Base-by-base conservation (phyloP, 2,329 filamentous ascomycete genomes). In the Stagonosporopsis tanaceti region DNA sequence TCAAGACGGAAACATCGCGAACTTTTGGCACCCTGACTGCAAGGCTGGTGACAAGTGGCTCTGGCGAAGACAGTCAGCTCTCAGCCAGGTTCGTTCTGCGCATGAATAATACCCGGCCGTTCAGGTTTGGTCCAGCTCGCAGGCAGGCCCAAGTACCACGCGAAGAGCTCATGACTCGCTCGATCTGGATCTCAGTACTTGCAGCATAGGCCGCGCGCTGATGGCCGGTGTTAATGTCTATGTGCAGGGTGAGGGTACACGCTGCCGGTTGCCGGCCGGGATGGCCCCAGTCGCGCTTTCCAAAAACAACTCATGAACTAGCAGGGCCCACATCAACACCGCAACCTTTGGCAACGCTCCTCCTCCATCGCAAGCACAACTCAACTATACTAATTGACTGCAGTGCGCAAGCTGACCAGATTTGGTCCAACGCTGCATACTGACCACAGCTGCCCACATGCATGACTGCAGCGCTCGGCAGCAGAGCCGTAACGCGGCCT, bases 241-340 rank as follows among this genome's bases (percentile, higher is more conserved):
- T 25, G 35, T 45, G 9, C 12, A 22, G 41, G 14, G 24, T 24
- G 30, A 47, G 9, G 20, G 30, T 17, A 17, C 42, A 24, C 3
- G 5, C 12, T 22, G 4, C 12, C 20, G 24, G 22, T 11, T 32
- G 47, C 48, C 47, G 38, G 47, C 48, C 47, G 38, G 54, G 54
- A 24, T 41, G 45, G 45, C 27, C 44, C 50, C 15, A 6, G 54
- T 39, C 48, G 24, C 15, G 2, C 6, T 38, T 48, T 52, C 48
- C 54, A 50, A 45, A 53, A 53, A 57, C 47, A 45, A 40, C 44
- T 22, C 24, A 25, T 25, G 38, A 32, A 32, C 30, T 32, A 6
- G 30, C 30, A 32, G 6, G 27, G n/a, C n/a, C 27, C 17, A 20
- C 25, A 24, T 44, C 8, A 44, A 47, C 48, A 47, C 42, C 41